phyloP scores from a whole-genome alignment of 441 rosid species.

The Melianthus villosus region DNA sequence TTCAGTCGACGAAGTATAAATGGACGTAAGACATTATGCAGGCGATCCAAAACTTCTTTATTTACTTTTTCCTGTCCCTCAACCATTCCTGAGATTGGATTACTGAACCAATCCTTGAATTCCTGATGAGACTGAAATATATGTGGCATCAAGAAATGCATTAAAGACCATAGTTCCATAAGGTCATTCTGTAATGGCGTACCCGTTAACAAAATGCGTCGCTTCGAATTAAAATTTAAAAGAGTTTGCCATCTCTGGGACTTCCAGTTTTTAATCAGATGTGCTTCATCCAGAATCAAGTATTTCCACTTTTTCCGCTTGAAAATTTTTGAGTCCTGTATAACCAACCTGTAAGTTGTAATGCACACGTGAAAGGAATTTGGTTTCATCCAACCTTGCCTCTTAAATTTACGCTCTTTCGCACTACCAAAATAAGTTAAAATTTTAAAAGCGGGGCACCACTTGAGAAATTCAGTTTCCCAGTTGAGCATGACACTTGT shows the following conservation, averaged over 20 bases:
- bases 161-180: slow-evolving; percentile 98
- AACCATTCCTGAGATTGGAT: slow-evolving; percentile 98
- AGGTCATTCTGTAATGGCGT: slow-evolving; percentile 99
- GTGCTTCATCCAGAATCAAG: slow-evolving; percentile 98
- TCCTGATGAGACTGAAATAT: slow-evolving; percentile 99
- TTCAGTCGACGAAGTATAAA: slow-evolving; percentile 90
- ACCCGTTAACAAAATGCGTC: slow-evolving; percentile 91
- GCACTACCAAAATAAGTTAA: slow-evolving; percentile 99
- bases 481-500: slow-evolving; percentile 99
- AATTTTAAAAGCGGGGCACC: slow-evolving; percentile 99
- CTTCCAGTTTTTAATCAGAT: slow-evolving; percentile 98
- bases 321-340: slow-evolving; percentile 92
- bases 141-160: slow-evolving; percentile 99
- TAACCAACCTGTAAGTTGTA: slow-evolving; percentile 90
- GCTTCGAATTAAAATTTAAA: slow-evolving; percentile 89
- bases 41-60: slow-evolving; percentile 93
- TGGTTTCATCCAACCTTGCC: slow-evolving; percentile 99
- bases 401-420: slow-evolving; percentile 84
- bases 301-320: slow-evolving; percentile 99
- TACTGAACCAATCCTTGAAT: slow-evolving; percentile 98
- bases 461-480: slow-evolving; percentile 99
- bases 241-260: slow-evolving; percentile 99
- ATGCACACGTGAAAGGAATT: slow-evolving; percentile 94
- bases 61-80: slow-evolving; percentile 97
- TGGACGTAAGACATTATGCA: slow-evolving; percentile 98